These are phyloP conservation scores for Leptosphaerulina australis DNA, from an alignment of 2,329 filamentous ascomycete genomes.

Conservation along the genomic window DNA sequence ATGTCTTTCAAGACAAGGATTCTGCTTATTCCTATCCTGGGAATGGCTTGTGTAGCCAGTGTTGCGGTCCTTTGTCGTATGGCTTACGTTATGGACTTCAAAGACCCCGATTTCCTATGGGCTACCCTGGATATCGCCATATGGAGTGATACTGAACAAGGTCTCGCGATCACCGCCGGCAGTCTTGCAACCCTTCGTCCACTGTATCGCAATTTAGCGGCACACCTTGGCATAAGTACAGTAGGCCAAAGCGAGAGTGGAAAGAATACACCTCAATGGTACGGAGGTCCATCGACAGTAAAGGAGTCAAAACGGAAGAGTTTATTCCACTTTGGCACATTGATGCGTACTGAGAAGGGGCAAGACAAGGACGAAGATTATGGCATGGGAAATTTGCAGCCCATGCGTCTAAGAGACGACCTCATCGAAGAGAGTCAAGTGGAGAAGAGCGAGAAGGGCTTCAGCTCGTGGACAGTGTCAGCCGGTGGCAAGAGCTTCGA, in stretches of 20 bases:
- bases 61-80: slow-evolving; percentile 45
- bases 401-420: slow-evolving; percentile 38
- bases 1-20: slow-evolving; percentile 57
- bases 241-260: slow-evolving; percentile 20
- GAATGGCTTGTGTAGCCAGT: slow-evolving; percentile 57
- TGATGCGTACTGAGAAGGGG: slow-evolving; percentile 33
- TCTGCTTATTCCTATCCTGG: slow-evolving; percentile 55
- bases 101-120: slow-evolving; percentile 43
- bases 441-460: slow-evolving; percentile 33
- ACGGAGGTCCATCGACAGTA: slow-evolving; percentile 14
- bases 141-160: slow-evolving; percentile 48
- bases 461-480: slow-evolving; percentile 39
- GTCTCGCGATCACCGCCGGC: slow-evolving; percentile 46
- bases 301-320: slow-evolving; percentile 27
- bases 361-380: slow-evolving; percentile 31
- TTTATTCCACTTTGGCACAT: slow-evolving; percentile 31
- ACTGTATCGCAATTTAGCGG: slow-evolving; percentile 37
- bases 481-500: slow-evolving; percentile 36
- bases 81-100: slow-evolving; percentile 46
- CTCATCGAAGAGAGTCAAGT: slow-evolving; percentile 23
- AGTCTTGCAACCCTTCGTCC: slow-evolving; percentile 47
- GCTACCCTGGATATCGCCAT: slow-evolving; percentile 47
- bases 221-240: slow-evolving; percentile 30
- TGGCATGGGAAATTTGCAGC: slow-evolving; percentile 30
- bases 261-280: slow-evolving; percentile 30